Evolutionary conservation across 2,329 filamentous ascomycete genomes (phyloP).

Genomic region (Drechmeria coniospora): DNA sequence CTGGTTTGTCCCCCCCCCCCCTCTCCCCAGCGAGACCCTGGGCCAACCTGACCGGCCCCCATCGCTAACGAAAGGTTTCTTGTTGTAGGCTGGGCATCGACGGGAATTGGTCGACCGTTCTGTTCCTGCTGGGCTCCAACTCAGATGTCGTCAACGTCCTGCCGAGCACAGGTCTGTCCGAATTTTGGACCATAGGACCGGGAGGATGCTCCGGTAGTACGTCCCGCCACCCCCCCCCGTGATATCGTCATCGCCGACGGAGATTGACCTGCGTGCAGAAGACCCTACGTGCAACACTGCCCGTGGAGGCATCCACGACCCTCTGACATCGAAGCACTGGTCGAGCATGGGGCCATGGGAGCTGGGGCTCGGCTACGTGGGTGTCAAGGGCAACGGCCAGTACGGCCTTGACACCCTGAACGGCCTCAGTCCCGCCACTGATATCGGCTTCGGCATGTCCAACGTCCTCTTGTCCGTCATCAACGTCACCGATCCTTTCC

Average conservation of each 20-base stretch:
- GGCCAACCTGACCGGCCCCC: too few species aligned
- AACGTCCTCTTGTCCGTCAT: conserved; percentile 33
- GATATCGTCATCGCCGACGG: background rate
- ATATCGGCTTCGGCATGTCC: conserved; percentile 24
- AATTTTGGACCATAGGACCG: conserved; percentile 52
- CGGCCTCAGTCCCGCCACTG: conserved; percentile 21
- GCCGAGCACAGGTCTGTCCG: conserved; percentile 53
- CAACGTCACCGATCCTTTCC: conserved; percentile 39
- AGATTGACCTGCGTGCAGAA: conserved; percentile 11
- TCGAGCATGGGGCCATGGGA: conserved; percentile 41
- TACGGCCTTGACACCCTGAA: conserved; percentile 42
- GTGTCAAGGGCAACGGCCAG: conserved; percentile 42
- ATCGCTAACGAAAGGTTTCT: too few species aligned
- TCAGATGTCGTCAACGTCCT: conserved; percentile 21
- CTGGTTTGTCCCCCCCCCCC: conserved; percentile 6
- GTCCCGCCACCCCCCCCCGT: conserved; percentile 9
- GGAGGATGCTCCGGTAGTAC: conserved; percentile 37
- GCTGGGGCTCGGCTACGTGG: conserved; percentile 43
- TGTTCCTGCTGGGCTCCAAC: conserved; percentile 31
- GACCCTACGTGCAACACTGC: conserved; percentile 36
- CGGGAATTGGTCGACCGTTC: conserved; percentile 58
- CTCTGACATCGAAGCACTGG: conserved; percentile 40
- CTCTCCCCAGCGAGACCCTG: too few species aligned
- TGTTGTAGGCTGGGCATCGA: conserved; percentile 49
- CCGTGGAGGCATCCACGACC: conserved; percentile 45